Conservation (phyloP, 2,329 filamentous ascomycete genomes). For the Pestalotiopsis sp. region DNA sequence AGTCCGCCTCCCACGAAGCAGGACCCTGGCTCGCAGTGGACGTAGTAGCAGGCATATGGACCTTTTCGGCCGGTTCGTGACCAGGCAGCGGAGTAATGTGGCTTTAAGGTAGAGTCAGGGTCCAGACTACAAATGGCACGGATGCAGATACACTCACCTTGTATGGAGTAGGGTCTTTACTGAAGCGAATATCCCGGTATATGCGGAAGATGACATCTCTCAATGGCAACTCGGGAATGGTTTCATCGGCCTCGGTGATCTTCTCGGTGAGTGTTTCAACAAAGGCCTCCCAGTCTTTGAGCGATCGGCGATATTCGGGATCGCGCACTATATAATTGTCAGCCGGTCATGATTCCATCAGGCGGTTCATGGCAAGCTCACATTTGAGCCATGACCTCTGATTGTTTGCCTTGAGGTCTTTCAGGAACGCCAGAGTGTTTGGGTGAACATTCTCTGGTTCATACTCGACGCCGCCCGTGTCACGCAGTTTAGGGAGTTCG, state of each 20-base stretch:
- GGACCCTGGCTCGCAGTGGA: slow-evolving; percentile 74
- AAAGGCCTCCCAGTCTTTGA: slow-evolving; percentile 82
- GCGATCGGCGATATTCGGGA: slow-evolving; percentile 74
- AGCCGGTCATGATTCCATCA: background rate
- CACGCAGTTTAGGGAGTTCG: slow-evolving; percentile 42
- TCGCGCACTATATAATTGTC: slow-evolving; percentile 65
- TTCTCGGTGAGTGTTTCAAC: slow-evolving; percentile 72
- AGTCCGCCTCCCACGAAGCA: slow-evolving; percentile 81
- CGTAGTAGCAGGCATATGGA: slow-evolving; percentile 85
- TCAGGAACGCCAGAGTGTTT: slow-evolving; percentile 61
- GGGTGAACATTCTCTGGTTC: slow-evolving; percentile 55
- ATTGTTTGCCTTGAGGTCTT: slow-evolving; percentile 63
- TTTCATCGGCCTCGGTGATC: slow-evolving; percentile 74
- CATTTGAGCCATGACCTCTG: slow-evolving; percentile 50
- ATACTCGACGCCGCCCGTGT: slow-evolving; percentile 48
- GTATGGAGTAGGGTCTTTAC: slow-evolving; percentile 83
- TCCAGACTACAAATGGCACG: slow-evolving; percentile 9
- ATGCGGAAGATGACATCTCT: slow-evolving; percentile 90
- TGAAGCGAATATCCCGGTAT: slow-evolving; percentile 84
- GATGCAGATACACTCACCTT: slow-evolving; percentile 58
- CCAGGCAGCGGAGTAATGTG: slow-evolving; percentile 84
- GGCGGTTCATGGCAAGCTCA: slow-evolving; percentile 2
- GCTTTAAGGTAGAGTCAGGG: slow-evolving; percentile 42
- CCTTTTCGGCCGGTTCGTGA: slow-evolving; percentile 85
- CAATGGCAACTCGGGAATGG: slow-evolving; percentile 81